Conservation (phyloP, 2,329 filamentous ascomycete species). For the Colletotrichum eremochloae region DNA sequence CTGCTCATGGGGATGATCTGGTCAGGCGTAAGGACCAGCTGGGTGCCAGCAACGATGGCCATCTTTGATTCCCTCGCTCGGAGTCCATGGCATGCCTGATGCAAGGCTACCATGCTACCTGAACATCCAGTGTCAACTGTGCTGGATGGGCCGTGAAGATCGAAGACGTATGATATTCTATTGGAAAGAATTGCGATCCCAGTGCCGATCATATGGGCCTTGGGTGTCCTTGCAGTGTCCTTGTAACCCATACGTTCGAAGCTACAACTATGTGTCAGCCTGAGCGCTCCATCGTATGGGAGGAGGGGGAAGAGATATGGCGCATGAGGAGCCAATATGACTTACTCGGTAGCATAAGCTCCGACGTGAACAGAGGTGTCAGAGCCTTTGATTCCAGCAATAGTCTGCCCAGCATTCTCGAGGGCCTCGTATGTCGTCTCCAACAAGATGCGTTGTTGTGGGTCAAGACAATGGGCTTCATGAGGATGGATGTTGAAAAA, state of each 20-base stretch:
- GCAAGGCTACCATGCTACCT: conserved; percentile 59
- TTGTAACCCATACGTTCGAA: conserved; percentile 29
- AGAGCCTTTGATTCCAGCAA: conserved; percentile 16
- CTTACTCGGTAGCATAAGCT: conserved; percentile 43
- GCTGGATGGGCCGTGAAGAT: conserved; percentile 60
- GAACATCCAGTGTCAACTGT: conserved; percentile 67
- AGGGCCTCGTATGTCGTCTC: conserved; percentile 11
- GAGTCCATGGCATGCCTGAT: conserved; percentile 54
- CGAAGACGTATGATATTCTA: conserved; percentile 61
- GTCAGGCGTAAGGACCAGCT: conserved; percentile 43
- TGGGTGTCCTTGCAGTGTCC: conserved; percentile 41
- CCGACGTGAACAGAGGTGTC: conserved; percentile 20
- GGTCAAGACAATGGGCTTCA: conserved; percentile 38
- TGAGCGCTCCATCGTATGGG: neutral
- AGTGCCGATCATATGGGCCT: conserved; percentile 59
- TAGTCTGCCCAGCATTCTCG: conserved; percentile 19
- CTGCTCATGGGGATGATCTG: conserved; percentile 46
- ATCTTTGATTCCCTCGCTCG: conserved; percentile 45
- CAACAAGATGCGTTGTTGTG: conserved; percentile 2
- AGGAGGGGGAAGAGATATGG: no score
- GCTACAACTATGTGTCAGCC: neutral
- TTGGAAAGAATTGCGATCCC: conserved; percentile 57
- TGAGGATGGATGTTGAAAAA: conserved; percentile 45
- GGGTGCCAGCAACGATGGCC: conserved; percentile 45
- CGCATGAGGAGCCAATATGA: conserved; percentile 20